Percentiles rank a stretch among this genome's conserved stretches.
phyloP scores from a whole-genome alignment of 1,284 basidiomycete species.

The Austropuccinia psidii region DNA sequence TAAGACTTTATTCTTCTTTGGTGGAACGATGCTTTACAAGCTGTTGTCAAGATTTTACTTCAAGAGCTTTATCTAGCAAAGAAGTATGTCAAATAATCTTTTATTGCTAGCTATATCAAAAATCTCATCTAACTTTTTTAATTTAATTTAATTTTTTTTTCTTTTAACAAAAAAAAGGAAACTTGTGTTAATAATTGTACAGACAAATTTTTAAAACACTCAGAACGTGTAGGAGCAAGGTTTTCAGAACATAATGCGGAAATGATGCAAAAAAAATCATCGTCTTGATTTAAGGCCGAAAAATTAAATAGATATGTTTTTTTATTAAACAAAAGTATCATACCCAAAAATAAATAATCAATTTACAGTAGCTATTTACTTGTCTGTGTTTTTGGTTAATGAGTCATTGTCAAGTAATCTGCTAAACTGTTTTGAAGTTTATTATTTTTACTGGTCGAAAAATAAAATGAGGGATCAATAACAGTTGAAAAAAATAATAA shows the following conservation, averaged over 20 bases:
- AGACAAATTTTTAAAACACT: conserved; percentile 96
- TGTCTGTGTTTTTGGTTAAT: no score
- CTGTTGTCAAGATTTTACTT: conserved; percentile 94
- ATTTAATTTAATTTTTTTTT: not conserved
- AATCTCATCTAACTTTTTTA: not conserved
- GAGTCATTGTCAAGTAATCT: no score
- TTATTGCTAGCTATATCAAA: not conserved
- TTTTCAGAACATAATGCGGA: conserved; percentile 78
- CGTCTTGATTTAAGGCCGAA: not conserved
- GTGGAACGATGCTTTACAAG: conserved; percentile 92
- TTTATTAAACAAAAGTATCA: no score
- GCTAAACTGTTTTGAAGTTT: no score
- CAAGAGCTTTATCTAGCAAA: conserved; percentile 82
- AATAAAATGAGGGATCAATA: no score
- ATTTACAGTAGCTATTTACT: no score
- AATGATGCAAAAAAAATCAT: conserved; percentile 29
- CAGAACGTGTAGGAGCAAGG: conserved; percentile 82
- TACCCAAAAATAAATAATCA: no score
- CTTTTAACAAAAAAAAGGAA: conserved; percentile 46
- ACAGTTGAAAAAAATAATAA: no score
- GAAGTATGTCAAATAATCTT: conserved; percentile 58
- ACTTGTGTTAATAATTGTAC: conserved; percentile 58
- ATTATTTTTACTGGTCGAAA: no score
- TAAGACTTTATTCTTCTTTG: conserved; percentile 88
- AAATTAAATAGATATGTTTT: not conserved